phyloP scores from a whole-genome alignment of 768 basidiomycete species.

The Lentinula edodes region DNA sequence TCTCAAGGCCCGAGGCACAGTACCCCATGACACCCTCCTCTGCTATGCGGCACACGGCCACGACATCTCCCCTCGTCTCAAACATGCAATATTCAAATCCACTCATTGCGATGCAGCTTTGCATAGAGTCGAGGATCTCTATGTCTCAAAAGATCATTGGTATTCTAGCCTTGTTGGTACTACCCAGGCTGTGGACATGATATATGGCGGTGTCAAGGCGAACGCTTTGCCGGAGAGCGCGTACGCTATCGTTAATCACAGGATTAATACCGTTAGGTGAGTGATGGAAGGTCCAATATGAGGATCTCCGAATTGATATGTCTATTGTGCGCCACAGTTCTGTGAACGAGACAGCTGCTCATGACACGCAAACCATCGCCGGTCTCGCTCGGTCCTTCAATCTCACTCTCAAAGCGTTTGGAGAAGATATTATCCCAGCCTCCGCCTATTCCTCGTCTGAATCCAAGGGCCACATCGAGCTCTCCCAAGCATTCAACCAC shows the following conservation, averaged over 20 bases:
- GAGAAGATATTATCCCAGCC: conserved; percentile 15
- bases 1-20: conserved; percentile 30
- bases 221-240: conserved; percentile 59
- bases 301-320: no score
- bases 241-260: conserved; percentile 44
- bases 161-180: conserved; percentile 35
- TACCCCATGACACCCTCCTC: conserved; percentile 37
- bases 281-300: no score
- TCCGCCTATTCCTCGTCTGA: conserved; percentile 16
- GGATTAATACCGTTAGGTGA: conserved; percentile 38
- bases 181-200: conserved; percentile 54
- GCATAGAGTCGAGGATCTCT: conserved; percentile 30
- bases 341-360: conserved; percentile 23
- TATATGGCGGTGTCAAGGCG: conserved; percentile 38
- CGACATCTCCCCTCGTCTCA: conserved; percentile 29
- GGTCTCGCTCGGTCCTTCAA: conserved; percentile 32
- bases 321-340: conserved; percentile 19
- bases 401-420: conserved; percentile 36
- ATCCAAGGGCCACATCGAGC: background rate
- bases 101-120: conserved; percentile 32
- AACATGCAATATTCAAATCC: conserved; percentile 27
- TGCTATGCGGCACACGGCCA: conserved; percentile 48
- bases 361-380: conserved; percentile 23
- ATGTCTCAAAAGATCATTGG: conserved; percentile 9
- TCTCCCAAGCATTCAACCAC: conserved; percentile 25